Conservation (phyloP, 2,329 filamentous ascomycete species). For the Aspergillus aculeatus region DNA sequence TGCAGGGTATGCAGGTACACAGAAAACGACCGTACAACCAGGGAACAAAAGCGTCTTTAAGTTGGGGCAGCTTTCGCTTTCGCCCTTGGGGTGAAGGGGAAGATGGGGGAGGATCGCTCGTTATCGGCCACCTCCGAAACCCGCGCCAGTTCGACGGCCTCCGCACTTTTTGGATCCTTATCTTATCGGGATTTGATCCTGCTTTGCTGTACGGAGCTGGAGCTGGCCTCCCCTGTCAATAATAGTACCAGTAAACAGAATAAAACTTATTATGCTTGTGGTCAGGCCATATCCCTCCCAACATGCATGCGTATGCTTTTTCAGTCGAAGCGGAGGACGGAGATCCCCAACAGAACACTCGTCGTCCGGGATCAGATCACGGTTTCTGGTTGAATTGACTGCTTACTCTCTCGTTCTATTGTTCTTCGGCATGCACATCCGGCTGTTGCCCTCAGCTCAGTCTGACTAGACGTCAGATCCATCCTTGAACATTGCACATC, state of each 20-base stretch:
- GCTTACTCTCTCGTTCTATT: too few species aligned
- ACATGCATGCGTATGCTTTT: neutral
- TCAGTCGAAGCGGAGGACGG: neutral
- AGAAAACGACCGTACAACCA: neutral
- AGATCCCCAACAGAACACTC: neutral
- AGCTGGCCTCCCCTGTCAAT: too few species aligned
- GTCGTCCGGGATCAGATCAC: too few species aligned
- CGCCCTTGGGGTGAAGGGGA: conserved; percentile 3
- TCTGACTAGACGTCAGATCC: neutral
- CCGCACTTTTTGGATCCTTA: conserved; percentile 28
- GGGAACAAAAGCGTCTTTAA: conserved; percentile 15
- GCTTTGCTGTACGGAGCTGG: neutral
- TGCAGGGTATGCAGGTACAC: neutral
- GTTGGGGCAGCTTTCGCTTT: conserved; percentile 6
- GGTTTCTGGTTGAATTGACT: too few species aligned
- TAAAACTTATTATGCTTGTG: neutral
- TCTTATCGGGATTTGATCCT: conserved; percentile 27
- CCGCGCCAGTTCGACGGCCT: conserved; percentile 29
- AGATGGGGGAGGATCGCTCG: conserved; percentile 15
- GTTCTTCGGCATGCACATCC: neutral
- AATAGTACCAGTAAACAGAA: too few species aligned
- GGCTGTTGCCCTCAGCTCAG: neutral
- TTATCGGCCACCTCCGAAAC: conserved; percentile 41
- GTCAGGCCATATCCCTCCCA: neutral
- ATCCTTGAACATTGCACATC: neutral